Base-by-base conservation (phyloP, 805 yeast species). In the Tanozyma kutaoensis region DNA sequence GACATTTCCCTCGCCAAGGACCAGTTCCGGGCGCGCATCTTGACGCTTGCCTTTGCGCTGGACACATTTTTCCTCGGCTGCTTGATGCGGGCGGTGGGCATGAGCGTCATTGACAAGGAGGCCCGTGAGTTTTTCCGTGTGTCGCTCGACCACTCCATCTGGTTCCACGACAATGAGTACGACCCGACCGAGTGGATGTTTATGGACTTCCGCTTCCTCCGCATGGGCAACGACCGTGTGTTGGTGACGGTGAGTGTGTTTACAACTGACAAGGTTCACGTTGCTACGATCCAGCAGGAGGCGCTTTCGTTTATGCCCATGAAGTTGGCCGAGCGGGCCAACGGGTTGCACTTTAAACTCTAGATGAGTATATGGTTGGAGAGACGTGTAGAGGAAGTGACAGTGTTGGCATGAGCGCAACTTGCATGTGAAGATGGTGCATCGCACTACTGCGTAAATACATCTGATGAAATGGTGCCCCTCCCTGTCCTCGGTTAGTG, bases 131-230 rank as follows among this genome's bases (percentile, higher is more conserved):
- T 49, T 30, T 57, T 57, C 39, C 39, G 62, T 22, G 61, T 53
- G 2, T 48, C 56, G 22, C 43, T 57, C 27, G 63, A 57, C 33
- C 63, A 57, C 32, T 26, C 52, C 4, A 40, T 57, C 6, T 50
- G 36, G 31, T 47, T 46, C 38, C 62, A 57, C 34, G 62, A 56
- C 30, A 38, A 26, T 3, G 46, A 56, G 24, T 56, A 48, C 23
- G 56, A 54, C 30, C 50, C 59, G 1, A 48, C 54, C 20, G 36
- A 45, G 20, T 57, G 55, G 55, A 26, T 56, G 37, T 57, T 45
- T 28, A 26, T 55, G 32, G 60, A 53, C 33, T 55, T 42, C 36
- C 37, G 38, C 24, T 57, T 52, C 28, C 28, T 36, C 20, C 39
- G 54, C 20, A 36, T 53, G 43, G 38, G 42, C 30, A 57, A 56